Evolutionary conservation across 192 early-diverging fungal genomes (phyloP), one percentile per base, ranked within the genome.

Genomic region (Backusella psychrophila): DNA sequence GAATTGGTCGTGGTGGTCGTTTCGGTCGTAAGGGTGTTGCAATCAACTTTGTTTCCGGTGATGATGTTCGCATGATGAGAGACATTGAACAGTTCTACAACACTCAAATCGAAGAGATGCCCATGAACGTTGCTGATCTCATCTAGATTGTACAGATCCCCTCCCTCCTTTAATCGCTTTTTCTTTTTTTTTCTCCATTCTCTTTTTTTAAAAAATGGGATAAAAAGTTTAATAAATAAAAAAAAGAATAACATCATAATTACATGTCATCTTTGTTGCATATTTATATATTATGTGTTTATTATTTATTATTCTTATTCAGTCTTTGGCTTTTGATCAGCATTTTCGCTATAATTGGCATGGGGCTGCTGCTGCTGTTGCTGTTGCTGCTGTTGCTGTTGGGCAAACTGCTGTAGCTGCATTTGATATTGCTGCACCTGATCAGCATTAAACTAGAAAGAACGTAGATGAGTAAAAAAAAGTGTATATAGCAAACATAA

Each of bases 1-100:
- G 96, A 85, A 99, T 99, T 85, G 98, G 98, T 92, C 94, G 98
- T 90, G 94, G 94, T 92, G 97, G 98, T 90, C 97, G 98, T 92
- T 99, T 98, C 91, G 98, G 98, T 85, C 94, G 98, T 85, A 99
- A 98, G 91, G 98, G 98, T 91, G 97, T 99, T 80, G 96, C 97
- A 75, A 97, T 99, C 90, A 99, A 99, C 91, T 99, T 99, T 89
- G 96, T 99, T 77, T 92, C 95, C 69, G 91, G 90, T 82, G 96
- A 99, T n/a, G 98, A 99, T 85, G 91, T 94, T 71, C 87, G 88
- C 72, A 93, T 93, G 84, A 89, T 98, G 82, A 90, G 94, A 68
- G 89, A 92, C 49, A 94, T 95, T 85, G 97, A 98, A 87, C 85
- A 91, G 84, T 96, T 94, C 92, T 99, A 99, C 94, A 96, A 94